These are phyloP conservation scores for Elaeis guineensis DNA, from an alignment of 176 grass and related monocot genomes.

Conservation along the genomic window DNA sequence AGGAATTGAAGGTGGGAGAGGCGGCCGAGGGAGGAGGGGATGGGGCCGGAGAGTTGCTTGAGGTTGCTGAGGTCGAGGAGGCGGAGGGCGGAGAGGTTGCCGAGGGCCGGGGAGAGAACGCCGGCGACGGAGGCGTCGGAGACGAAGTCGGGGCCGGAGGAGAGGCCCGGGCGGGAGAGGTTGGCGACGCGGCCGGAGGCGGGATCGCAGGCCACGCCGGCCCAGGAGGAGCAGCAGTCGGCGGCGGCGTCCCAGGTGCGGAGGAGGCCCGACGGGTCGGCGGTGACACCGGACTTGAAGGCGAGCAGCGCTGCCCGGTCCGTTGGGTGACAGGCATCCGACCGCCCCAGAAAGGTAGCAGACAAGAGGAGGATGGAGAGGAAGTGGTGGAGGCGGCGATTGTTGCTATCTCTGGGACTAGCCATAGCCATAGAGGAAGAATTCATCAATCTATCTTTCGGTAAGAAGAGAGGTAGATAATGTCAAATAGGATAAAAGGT, in stretches of 20 bases:
- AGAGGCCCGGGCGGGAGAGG: constrained; percentile 19
- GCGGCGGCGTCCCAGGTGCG: constrained; percentile 23
- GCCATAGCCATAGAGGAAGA: constrained; percentile 3
- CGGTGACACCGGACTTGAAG: constrained; percentile 28
- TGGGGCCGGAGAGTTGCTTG: constrained; percentile 20
- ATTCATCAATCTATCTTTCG: too few species aligned
- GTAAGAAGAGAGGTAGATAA: too few species aligned
- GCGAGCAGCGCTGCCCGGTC: constrained; percentile 27
- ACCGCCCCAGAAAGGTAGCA: not conserved
- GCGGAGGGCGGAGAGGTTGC: constrained; percentile 22
- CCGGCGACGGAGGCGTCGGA: constrained; percentile 21
- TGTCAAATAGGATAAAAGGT: too few species aligned
- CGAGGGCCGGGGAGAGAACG: constrained; percentile 30
- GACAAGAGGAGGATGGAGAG: not conserved
- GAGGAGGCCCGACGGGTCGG: constrained; percentile 31
- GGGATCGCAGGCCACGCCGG: constrained; percentile 24
- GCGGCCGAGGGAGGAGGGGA: constrained; percentile 27
- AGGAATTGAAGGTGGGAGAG: constrained; percentile 28
- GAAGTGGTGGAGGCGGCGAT: constrained; percentile 1
- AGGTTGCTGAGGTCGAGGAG: constrained; percentile 32
- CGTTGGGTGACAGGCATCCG: constrained; percentile 15
- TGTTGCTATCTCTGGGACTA: not conserved
- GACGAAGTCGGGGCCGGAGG: constrained; percentile 10
- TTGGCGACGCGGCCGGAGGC: constrained; percentile 23
- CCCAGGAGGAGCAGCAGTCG: constrained; percentile 28